phyloP scores from a whole-genome alignment of 257 asterid genomes.

The Fraxinus anomala region DNA sequence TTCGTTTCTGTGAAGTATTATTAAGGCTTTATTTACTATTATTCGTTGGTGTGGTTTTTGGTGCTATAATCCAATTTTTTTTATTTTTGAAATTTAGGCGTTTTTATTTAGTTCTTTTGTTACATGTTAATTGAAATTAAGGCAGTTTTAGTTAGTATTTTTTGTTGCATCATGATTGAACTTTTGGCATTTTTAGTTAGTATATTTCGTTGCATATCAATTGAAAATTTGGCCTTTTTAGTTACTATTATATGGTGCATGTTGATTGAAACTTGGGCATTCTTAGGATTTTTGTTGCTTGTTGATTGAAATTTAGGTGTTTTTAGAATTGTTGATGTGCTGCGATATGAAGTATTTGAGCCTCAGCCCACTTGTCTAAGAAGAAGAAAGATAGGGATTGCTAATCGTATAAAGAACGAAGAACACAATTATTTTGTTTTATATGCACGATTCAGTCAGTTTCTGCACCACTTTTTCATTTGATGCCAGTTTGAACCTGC shows the following conservation, averaged over 20 bases:
- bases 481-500: not conserved
- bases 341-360: not conserved
- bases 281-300: not conserved
- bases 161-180: not conserved
- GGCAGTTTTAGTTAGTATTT: not conserved
- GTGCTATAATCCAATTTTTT: not conserved
- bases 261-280: not conserved
- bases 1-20: not conserved
- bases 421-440: not conserved
- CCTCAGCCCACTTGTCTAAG: not conserved
- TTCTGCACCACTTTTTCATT: too few relatives aligned
- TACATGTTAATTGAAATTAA: not conserved
- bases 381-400: constrained; percentile 7
- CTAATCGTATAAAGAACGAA: not conserved
- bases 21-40: not conserved
- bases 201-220: not conserved
- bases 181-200: not conserved
- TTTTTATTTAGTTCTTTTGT: not conserved
- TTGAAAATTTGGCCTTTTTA: not conserved
- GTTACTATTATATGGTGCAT: not conserved
- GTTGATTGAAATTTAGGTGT: not conserved
- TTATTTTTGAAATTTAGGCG: not conserved
- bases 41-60: not conserved
- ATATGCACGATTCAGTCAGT: not conserved
- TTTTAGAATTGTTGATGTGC: constrained; percentile 10